phyloP scores from a whole-genome alignment of 1,284 basidiomycete species.

The Coniferiporia sulphurascens region DNA sequence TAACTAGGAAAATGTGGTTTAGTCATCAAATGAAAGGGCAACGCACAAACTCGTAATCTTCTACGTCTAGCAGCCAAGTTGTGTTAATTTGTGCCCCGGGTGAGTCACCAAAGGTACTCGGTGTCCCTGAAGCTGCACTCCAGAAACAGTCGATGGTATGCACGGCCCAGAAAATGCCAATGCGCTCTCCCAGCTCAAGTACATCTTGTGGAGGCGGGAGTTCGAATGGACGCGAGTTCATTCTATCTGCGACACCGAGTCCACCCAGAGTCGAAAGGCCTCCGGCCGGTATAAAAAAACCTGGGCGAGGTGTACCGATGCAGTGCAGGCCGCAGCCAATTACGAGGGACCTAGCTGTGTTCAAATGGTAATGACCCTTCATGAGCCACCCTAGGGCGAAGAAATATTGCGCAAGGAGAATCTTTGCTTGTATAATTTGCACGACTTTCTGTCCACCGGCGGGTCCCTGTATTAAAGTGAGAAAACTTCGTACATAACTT shows the following conservation, averaged over 20 bases:
- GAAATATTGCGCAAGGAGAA: slow-evolving; percentile 52
- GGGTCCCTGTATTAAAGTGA: not conserved
- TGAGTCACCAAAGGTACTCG: slow-evolving; percentile 36
- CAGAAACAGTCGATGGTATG: slow-evolving; percentile 61
- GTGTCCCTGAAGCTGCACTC: slow-evolving; percentile 56
- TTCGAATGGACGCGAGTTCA: not conserved
- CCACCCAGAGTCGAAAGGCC: no score
- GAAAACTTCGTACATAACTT: not conserved
- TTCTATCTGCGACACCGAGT: not conserved
- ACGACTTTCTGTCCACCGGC: slow-evolving; percentile 21
- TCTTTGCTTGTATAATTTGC: slow-evolving; percentile 52
- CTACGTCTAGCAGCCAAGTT: slow-evolving; percentile 60
- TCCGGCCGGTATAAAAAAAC: no score
- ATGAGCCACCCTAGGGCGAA: slow-evolving; percentile 37
- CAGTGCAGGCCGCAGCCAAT: slow-evolving; percentile 34
- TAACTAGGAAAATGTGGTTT: not conserved
- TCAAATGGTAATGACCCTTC: slow-evolving; percentile 40
- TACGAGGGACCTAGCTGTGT: slow-evolving; percentile 34
- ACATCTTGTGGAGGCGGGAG: slow-evolving; percentile 32
- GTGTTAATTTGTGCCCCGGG: slow-evolving; percentile 45
- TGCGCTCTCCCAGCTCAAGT: slow-evolving; percentile 56
- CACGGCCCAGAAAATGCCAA: slow-evolving; percentile 67
- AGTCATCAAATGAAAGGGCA: not conserved
- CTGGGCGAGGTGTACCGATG: slow-evolving; percentile 14
- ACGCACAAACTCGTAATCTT: slow-evolving; percentile 51